Percentiles rank a stretch among this genome's conserved stretches.
These are phyloP conservation scores for Monosporozyma yasuniensis DNA, from an alignment of 805 yeast genomes.

Conservation along the genomic window DNA sequence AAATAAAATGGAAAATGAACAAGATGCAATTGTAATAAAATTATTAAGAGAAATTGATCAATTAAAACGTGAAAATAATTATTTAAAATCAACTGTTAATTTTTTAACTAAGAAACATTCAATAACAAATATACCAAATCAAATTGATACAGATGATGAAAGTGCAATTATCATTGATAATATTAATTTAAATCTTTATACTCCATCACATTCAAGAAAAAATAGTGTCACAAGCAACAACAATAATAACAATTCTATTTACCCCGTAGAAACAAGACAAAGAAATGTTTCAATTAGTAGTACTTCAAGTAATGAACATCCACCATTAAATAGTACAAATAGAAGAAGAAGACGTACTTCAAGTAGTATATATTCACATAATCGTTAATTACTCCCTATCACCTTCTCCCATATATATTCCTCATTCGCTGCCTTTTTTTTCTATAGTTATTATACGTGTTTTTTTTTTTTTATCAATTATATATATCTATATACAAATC, in stretches of 20 bases:
- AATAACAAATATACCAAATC: neutral
- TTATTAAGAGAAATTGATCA: slow-evolving; percentile 43
- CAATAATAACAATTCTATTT: neutral
- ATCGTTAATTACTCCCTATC: neutral
- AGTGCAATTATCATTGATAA: slow-evolving; percentile 5
- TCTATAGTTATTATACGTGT: neutral
- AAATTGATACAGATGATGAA: slow-evolving; percentile 4
- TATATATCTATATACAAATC: neutral
- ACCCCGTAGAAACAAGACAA: slow-evolving; percentile 1
- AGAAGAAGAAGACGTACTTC: slow-evolving; percentile 8
- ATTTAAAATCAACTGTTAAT: slow-evolving; percentile 24
- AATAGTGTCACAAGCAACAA: neutral
- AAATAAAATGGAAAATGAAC: slow-evolving; percentile 55
- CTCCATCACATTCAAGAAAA: neutral
- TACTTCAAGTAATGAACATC: neutral
- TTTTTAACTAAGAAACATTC: slow-evolving; percentile 1
- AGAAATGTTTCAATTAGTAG: neutral
- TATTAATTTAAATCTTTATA: neutral
- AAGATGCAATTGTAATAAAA: slow-evolving; percentile 51
- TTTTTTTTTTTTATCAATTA: neutral
- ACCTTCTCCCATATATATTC: neutral
- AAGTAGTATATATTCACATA: slow-evolving; percentile 3
- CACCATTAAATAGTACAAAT: neutral
- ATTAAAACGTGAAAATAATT: slow-evolving; percentile 40
- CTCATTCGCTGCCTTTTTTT: neutral